These are phyloP conservation scores for Zymoseptoria crescenta DNA, from an alignment of 2,329 filamentous ascomycete genomes.

Conservation along the genomic window DNA sequence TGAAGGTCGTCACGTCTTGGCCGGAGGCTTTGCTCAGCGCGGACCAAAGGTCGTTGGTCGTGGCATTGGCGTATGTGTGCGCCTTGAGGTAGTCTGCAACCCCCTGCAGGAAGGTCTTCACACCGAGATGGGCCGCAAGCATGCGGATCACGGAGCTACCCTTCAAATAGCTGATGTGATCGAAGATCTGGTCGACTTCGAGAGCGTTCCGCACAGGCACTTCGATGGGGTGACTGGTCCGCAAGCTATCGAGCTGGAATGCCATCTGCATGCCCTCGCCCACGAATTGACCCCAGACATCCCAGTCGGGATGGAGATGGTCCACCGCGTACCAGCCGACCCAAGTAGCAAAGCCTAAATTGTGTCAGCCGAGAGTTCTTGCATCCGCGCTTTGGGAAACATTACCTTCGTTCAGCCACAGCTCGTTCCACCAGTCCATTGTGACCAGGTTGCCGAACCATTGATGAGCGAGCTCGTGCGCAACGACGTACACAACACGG, in stretches of 20 bases:
- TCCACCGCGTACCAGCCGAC: constrained; percentile 92
- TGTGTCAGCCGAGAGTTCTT: background rate
- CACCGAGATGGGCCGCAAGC: constrained; percentile 82
- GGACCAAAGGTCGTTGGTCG: constrained; percentile 83
- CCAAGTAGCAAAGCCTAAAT: constrained; percentile 78
- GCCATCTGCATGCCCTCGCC: constrained; percentile 90
- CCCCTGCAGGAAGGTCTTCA: constrained; percentile 80
- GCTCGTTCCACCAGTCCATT: constrained; percentile 75
- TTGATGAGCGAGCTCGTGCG: constrained; percentile 94
- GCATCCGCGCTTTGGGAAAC: background rate
- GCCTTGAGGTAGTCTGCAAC: constrained; percentile 83
- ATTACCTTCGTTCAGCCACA: constrained; percentile 77
- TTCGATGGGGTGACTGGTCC: constrained; percentile 91
- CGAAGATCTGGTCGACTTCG: constrained; percentile 97
- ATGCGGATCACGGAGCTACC: constrained; percentile 95
- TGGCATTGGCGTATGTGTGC: constrained; percentile 83
- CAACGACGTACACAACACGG: constrained; percentile 90
- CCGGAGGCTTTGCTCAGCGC: constrained; percentile 82
- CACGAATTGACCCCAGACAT: constrained; percentile 96
- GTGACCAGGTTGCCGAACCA: constrained; percentile 95
- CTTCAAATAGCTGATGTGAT: constrained; percentile 93
- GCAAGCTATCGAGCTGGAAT: constrained; percentile 80
- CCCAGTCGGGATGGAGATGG: constrained; percentile 90
- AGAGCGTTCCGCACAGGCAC: constrained; percentile 88
- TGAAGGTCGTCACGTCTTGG: constrained; percentile 75